Base-by-base conservation (phyloP, 139 green algal species). In the Chlamydomonas sphaeroides region DNA sequence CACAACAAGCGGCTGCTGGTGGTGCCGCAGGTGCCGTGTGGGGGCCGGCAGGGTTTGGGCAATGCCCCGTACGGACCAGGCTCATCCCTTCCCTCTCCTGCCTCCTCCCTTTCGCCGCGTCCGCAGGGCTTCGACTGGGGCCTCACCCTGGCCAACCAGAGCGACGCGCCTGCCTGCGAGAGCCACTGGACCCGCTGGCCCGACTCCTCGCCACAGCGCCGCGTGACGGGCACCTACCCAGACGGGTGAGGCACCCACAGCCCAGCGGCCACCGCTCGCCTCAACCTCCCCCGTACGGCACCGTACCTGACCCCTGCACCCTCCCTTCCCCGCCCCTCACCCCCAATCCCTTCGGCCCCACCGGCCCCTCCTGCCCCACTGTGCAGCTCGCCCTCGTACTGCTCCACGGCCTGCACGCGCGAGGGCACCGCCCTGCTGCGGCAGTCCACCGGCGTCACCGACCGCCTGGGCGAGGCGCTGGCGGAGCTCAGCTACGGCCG, bases 371-470 rank as follows among this genome's bases (percentile, higher is more conserved):
- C 8, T 65, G 0, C 15, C 53, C 17, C 53, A 28, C 53, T 30
- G 14, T 51, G 4, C 69, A 85, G 78, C 26, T 53, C 67, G 20
- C 67, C 42, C 35, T 23, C 36, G 32, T 83, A 75, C 83, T 94
- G 89, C 81, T 91, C 89, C 42, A 86, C 76, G 35, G 82, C 75
- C 23, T 95, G 91, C 87, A 94, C 90, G 2, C 38, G 53, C 15
- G 73, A 75, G 30, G 89, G 81, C 7, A 87, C 85, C 0, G 49
- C 67, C 32, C 35, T 65, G 41, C 72, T 94, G 57, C 79, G 86
- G 26, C 2, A 57, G 39, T 3, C 23, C 26, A 8, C 88, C 36
- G 89, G 83, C 35, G 63, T 87, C 65, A 76, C 88, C 33, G 84
- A 89, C 53, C 84, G 86, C 33, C 68, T 90, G 65, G 78, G 66